Evolutionary conservation across 139 green algal species (phyloP).

Genomic region (Asterochloris erici): DNA sequence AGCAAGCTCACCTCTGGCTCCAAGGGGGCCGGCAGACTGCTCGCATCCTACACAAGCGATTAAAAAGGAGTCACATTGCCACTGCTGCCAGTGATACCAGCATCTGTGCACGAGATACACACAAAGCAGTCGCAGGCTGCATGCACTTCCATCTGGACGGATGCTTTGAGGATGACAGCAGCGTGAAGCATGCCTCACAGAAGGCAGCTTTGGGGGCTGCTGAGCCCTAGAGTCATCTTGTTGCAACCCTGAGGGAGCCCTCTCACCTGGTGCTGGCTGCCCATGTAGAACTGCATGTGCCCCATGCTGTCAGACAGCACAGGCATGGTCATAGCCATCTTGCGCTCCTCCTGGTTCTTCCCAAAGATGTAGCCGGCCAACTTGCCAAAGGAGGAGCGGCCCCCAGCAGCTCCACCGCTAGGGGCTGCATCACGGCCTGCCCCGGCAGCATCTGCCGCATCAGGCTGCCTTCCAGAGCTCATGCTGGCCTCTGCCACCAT

Average conservation of each 20-base stretch:
- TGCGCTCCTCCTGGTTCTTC: conserved; percentile 31
- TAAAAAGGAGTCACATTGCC: not conserved
- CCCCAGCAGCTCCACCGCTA: not conserved
- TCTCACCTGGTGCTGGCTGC: conserved; percentile 18
- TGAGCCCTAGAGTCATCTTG: not conserved
- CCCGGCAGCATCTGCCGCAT: not conserved
- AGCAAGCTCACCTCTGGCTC: not conserved
- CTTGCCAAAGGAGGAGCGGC: conserved; percentile 7
- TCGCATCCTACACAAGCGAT: not conserved
- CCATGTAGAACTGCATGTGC: conserved; percentile 52
- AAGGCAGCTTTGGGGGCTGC: not conserved
- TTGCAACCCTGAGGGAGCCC: conserved; percentile 1
- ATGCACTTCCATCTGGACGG: not conserved
- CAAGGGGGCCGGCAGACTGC: not conserved
- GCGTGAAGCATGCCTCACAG: not conserved
- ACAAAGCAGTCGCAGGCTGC: not conserved
- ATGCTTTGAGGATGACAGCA: not conserved
- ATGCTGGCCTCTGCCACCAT: conserved; percentile 22
- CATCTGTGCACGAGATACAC: not conserved
- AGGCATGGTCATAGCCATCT: conserved; percentile 54
- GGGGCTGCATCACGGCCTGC: not conserved
- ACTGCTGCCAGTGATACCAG: not conserved
- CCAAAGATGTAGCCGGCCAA: conserved; percentile 38
- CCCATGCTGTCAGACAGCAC: conserved; percentile 31
- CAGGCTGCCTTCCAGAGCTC: not conserved